Percentiles rank a stretch among this genome's conserved stretches.
Evolutionary conservation across 805 yeast genomes (phyloP).

Genomic region (Alloascoidea africana): DNA sequence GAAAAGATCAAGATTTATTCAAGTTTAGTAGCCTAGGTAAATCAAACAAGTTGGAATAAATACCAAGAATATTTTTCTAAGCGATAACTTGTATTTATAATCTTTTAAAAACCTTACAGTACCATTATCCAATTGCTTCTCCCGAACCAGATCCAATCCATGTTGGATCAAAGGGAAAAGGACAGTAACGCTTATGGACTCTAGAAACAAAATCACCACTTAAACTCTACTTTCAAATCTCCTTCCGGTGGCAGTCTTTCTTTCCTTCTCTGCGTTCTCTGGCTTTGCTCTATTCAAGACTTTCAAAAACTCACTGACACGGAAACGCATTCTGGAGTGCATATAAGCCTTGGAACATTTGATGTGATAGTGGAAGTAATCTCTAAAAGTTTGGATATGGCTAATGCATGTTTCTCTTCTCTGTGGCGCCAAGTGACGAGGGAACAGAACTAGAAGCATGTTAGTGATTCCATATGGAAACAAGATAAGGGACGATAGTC

Average conservation of each 20-base stretch:
- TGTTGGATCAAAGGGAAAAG: too few species aligned
- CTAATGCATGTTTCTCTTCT: slow-evolving; percentile 79
- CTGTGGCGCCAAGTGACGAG: slow-evolving; percentile 54
- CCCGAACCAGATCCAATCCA: too few species aligned
- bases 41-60: too few species aligned
- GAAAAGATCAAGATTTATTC: too few species aligned
- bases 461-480: slow-evolving; percentile 9
- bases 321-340: slow-evolving; percentile 95
- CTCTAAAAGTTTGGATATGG: slow-evolving; percentile 85
- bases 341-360: slow-evolving; percentile 96
- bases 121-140: too few species aligned
- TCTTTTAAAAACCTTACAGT: too few species aligned
- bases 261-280: slow-evolving; percentile 68
- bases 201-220: too few species aligned
- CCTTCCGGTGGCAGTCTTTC: slow-evolving; percentile 64
- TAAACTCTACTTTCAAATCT: slow-evolving; percentile 29
- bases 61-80: too few species aligned
- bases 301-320: slow-evolving; percentile 89
- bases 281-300: slow-evolving; percentile 95
- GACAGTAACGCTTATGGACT: too few species aligned
- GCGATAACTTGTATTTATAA: too few species aligned
- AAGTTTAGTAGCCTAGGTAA: too few species aligned
- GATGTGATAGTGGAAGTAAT: slow-evolving; percentile 96
- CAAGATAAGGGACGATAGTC: slow-evolving; percentile 8
- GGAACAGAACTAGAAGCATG: slow-evolving; percentile 62